Evolutionary conservation across 1,284 basidiomycete species (phyloP).

Genomic region (Thecaphora thlaspeos): DNA sequence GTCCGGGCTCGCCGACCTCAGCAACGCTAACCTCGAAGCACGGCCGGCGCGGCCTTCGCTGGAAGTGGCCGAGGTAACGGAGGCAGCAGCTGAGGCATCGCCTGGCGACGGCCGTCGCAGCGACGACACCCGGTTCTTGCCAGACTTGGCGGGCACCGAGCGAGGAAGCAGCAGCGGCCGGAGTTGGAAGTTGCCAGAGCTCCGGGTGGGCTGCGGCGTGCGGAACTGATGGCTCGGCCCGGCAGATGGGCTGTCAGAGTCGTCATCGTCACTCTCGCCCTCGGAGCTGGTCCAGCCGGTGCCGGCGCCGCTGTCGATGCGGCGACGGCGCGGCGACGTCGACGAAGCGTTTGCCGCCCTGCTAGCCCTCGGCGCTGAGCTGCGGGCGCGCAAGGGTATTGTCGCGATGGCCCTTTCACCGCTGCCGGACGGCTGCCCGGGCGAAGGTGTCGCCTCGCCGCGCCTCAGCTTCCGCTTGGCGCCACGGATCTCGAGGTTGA

Average conservation of each 20-base stretch:
- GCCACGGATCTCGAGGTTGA: slow-evolving; percentile 23
- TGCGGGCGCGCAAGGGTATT: slow-evolving; percentile 18
- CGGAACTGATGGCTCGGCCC: not conserved
- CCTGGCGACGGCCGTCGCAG: too few relatives aligned
- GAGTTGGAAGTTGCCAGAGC: not conserved
- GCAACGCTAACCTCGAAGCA: not conserved
- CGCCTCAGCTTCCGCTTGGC: slow-evolving; percentile 25
- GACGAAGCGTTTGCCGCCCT: slow-evolving; percentile 11
- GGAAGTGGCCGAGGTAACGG: too few relatives aligned
- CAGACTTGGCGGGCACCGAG: slow-evolving; percentile 4
- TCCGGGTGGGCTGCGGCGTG: not conserved
- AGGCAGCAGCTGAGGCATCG: too few relatives aligned
- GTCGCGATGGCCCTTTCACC: slow-evolving; percentile 17
- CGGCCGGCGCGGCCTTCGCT: too few relatives aligned
- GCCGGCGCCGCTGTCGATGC: slow-evolving; percentile 7
- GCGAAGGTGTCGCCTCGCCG: too few relatives aligned
- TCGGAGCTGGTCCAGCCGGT: slow-evolving; percentile 20
- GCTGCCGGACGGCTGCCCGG: too few relatives aligned
- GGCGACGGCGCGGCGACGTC: slow-evolving; percentile 15
- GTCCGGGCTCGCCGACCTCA: not conserved
- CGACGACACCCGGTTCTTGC: not conserved
- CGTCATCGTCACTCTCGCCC: slow-evolving; percentile 7
- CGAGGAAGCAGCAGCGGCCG: slow-evolving; percentile 4
- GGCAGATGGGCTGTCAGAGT: not conserved
- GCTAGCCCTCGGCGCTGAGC: not conserved